Evolutionary conservation across 805 yeast species (phyloP).

Genomic region (Candida fluviatilis): DNA sequence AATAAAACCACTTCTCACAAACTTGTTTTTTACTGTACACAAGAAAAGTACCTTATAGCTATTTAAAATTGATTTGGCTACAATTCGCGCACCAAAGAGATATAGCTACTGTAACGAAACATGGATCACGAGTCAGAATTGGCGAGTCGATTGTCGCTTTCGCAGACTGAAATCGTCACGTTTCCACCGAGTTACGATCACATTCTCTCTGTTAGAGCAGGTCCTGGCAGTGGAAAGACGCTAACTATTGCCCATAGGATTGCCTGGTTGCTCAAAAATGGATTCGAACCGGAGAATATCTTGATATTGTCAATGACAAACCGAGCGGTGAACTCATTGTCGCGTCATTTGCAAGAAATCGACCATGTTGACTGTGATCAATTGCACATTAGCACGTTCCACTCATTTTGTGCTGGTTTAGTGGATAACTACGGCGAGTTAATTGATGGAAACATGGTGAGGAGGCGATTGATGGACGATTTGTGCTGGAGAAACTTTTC

Average conservation of each 20-base stretch:
- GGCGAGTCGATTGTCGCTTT: constrained; percentile 5
- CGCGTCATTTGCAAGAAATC: constrained; percentile 26
- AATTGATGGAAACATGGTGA: constrained; percentile 10
- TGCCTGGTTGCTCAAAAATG: constrained; percentile 39
- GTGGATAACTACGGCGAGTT: constrained; percentile 33
- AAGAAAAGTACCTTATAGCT: neutral
- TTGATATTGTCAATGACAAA: constrained; percentile 66
- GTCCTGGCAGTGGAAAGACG: constrained; percentile 77
- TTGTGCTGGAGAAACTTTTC: constrained; percentile 44
- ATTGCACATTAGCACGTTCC: constrained; percentile 55
- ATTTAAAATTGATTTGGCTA: neutral
- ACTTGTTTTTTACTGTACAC: neutral
- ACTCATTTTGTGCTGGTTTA: constrained; percentile 53
- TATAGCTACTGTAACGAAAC: too few species aligned
- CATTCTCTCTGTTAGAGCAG: constrained; percentile 54
- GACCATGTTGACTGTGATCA: constrained; percentile 27
- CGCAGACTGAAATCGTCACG: constrained; percentile 45
- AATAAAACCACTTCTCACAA: too few species aligned
- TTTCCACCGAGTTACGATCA: constrained; percentile 35
- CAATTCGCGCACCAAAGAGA: too few species aligned
- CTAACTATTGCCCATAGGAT: constrained; percentile 53
- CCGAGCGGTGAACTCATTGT: constrained; percentile 54
- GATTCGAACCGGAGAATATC: constrained; percentile 48
- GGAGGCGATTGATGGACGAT: constrained; percentile 46
- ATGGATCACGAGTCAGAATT: too few species aligned